Conservation (phyloP, 495 filamentous ascomycete genomes). For the Aspergillus egyptiacus region DNA sequence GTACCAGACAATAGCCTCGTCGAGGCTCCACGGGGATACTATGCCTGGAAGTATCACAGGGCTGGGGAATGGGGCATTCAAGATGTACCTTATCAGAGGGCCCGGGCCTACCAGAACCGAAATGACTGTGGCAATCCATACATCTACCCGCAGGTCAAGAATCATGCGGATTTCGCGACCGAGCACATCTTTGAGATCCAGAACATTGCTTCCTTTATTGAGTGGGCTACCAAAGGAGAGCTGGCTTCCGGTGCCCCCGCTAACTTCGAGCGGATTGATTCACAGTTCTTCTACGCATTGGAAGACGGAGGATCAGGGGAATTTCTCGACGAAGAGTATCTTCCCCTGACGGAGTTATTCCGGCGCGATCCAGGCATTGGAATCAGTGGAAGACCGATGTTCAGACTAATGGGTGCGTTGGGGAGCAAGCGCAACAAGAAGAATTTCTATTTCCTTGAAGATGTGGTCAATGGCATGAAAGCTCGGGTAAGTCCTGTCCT, state of each 20-base stretch:
- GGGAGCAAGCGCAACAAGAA: background rate
- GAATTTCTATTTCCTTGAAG: background rate
- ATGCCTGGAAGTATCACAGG: background rate
- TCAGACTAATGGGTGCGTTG: background rate
- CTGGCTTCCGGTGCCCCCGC: background rate
- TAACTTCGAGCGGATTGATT: background rate
- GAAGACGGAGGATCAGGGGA: background rate
- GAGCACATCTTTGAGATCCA: slow-evolving; percentile 3
- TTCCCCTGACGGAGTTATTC: background rate
- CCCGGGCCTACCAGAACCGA: background rate
- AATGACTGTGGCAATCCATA: background rate
- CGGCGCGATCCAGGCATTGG: background rate
- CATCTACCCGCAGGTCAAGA: background rate
- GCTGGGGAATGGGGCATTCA: background rate
- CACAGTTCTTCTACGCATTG: background rate
- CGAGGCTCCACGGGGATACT: too few relatives aligned
- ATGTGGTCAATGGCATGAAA: background rate
- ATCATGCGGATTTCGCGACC: background rate
- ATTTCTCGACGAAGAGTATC: background rate
- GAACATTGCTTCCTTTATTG: background rate
- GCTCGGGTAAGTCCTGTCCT: background rate
- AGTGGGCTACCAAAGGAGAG: background rate
- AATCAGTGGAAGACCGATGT: background rate
- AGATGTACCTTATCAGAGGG: background rate
- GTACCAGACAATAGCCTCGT: too few relatives aligned